Evolutionary conservation across 257 asterid species (phyloP).

Genomic region (Fraxinus pennsylvanica): DNA sequence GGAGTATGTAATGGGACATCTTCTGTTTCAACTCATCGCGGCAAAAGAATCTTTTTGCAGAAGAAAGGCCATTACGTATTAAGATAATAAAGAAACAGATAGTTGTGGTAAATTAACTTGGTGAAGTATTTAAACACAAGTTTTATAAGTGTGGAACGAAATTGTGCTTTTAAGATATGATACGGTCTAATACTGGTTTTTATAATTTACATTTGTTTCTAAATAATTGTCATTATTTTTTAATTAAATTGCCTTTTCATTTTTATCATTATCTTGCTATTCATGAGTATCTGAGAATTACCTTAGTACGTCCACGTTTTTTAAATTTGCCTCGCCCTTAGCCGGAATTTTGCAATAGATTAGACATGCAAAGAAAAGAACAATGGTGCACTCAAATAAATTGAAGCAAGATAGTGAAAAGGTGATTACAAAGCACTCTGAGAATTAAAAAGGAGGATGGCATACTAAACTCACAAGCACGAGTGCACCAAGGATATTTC

Average conservation of each 20-base stretch:
- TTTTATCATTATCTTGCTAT: conserved; percentile 15
- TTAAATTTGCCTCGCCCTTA: not conserved
- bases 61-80: not conserved
- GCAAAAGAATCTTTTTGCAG: not conserved
- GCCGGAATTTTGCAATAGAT: not conserved
- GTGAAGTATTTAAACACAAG: too few species aligned
- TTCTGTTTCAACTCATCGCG: not conserved
- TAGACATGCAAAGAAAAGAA: not conserved
- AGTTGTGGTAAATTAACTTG: not conserved
- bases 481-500: conserved; percentile 4
- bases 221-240: not conserved
- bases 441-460: conserved; percentile 14
- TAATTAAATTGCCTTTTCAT: not conserved
- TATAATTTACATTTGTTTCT: not conserved
- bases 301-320: conserved; percentile 2
- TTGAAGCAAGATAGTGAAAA: not conserved
- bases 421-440: conserved; percentile 2
- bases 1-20: not conserved
- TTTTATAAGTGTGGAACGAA: too few species aligned
- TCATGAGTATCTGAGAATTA: not conserved
- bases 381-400: conserved; percentile 7
- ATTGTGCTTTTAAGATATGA: too few species aligned
- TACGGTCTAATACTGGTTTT: too few species aligned
- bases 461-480: conserved; percentile 13
- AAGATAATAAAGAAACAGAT: not conserved